phyloP scores from a whole-genome alignment of 495 filamentous ascomycete species.

The Xylaria scruposa region DNA sequence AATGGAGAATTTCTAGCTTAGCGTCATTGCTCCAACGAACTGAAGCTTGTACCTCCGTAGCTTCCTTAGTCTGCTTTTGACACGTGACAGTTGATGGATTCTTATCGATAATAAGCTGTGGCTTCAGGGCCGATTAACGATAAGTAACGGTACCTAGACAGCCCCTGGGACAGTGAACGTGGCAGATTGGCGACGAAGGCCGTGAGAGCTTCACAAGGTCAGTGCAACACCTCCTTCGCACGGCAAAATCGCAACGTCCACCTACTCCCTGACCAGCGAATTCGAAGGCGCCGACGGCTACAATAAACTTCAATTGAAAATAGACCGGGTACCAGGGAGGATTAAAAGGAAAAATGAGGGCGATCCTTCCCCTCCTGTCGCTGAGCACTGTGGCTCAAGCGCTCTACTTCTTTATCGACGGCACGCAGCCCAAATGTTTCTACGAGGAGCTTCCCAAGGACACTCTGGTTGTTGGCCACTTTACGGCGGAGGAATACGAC shows the following conservation, averaged over 20 bases:
- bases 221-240: slow-evolving; percentile 6
- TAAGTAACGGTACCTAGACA: slow-evolving; percentile 3
- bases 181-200: slow-evolving; percentile 21
- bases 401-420: slow-evolving; percentile 96
- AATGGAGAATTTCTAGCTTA: slow-evolving; percentile 22
- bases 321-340: background rate
- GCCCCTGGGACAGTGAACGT: slow-evolving; percentile 37
- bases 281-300: background rate
- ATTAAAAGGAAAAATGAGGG: slow-evolving; percentile 48
- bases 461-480: slow-evolving; percentile 93
- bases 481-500: slow-evolving; percentile 81
- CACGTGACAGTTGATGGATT: slow-evolving; percentile 8
- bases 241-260: background rate
- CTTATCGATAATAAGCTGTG: slow-evolving; percentile 23
- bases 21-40: slow-evolving; percentile 27
- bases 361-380: slow-evolving; percentile 56
- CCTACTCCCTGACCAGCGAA: background rate
- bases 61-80: background rate
- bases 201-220: slow-evolving; percentile 16
- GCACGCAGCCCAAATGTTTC: slow-evolving; percentile 84
- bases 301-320: slow-evolving; percentile 7
- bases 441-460: slow-evolving; percentile 97
- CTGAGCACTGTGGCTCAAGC: slow-evolving; percentile 67
- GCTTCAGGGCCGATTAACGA: background rate
- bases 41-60: background rate